Conservation (phyloP, 768 basidiomycete genomes). For the Kwoniella botswanensis region DNA sequence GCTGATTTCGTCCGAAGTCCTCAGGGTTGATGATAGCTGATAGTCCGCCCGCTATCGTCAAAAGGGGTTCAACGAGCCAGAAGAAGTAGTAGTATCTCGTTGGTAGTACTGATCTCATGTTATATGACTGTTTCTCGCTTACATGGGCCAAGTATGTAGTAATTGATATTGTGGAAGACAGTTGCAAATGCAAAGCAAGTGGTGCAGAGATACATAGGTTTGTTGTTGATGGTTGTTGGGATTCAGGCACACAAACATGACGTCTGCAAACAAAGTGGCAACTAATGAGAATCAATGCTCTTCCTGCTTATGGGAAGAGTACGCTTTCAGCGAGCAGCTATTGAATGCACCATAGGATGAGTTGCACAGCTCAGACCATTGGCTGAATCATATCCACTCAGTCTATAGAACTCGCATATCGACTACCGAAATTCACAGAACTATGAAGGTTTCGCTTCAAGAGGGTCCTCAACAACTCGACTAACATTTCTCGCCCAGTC, state of each 20-base stretch:
- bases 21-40: constrained; percentile 50
- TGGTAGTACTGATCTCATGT: constrained; percentile 29
- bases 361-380: no score
- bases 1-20: constrained; percentile 40
- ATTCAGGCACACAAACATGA: neutral
- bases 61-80: constrained; percentile 45
- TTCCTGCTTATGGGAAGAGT: no score
- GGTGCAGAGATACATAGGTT: neutral
- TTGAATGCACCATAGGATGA: no score
- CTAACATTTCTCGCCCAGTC: neutral
- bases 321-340: neutral
- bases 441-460: no score
- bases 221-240: neutral
- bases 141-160: neutral
- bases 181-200: neutral
- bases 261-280: neutral
- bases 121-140: neutral
- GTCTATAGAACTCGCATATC: no score
- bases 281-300: neutral
- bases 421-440: no score
- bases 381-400: no score
- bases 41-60: constrained; percentile 49
- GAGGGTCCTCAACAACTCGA: neutral
- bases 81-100: constrained; percentile 49
- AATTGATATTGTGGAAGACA: neutral